These are phyloP conservation scores for Plantago lanceolata DNA, from an alignment of 305 asterid genomes.

Conservation along the genomic window DNA sequence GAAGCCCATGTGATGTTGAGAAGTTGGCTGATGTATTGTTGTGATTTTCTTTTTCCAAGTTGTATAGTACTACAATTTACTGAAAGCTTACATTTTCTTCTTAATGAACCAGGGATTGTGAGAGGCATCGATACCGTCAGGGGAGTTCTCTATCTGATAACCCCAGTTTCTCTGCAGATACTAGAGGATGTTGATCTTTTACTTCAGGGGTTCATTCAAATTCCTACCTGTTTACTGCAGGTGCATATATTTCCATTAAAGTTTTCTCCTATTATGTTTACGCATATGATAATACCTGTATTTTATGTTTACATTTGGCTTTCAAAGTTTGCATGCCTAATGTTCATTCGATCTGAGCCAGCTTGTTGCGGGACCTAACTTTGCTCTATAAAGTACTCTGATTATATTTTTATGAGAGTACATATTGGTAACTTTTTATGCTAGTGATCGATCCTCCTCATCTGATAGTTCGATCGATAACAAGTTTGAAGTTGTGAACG, in stretches of 20 bases:
- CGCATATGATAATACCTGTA: not conserved
- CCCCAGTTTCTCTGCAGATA: slow-evolving; percentile 66
- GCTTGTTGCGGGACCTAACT: too few relatives aligned
- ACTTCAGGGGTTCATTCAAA: slow-evolving; percentile 72
- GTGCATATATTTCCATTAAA: slow-evolving; percentile 30
- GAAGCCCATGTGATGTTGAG: slow-evolving; percentile 6
- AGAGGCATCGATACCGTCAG: slow-evolving; percentile 65
- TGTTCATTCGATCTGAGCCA: too few relatives aligned
- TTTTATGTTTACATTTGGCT: too few relatives aligned
- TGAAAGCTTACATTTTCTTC: slow-evolving; percentile 19
- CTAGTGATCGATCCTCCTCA: too few relatives aligned
- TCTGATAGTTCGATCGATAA: too few relatives aligned
- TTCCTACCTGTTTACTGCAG: slow-evolving; percentile 75
- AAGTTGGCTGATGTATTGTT: slow-evolving; percentile 1
- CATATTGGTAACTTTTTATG: too few relatives aligned
- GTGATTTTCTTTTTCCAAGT: not conserved
- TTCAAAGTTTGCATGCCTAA: too few relatives aligned
- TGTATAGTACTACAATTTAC: not conserved
- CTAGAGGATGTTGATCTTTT: slow-evolving; percentile 77
- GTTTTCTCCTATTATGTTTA: not conserved
- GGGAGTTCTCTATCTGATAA: slow-evolving; percentile 57
- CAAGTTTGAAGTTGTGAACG: slow-evolving; percentile 4
- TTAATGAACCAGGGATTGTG: slow-evolving; percentile 65
- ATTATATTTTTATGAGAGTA: too few relatives aligned
- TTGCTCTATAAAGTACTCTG: too few relatives aligned